Evolutionary conservation across 2,329 filamentous ascomycete species (phyloP), one percentile per base, ranked within the genome.

Genomic region (Ophiocordyceps robertsii): DNA sequence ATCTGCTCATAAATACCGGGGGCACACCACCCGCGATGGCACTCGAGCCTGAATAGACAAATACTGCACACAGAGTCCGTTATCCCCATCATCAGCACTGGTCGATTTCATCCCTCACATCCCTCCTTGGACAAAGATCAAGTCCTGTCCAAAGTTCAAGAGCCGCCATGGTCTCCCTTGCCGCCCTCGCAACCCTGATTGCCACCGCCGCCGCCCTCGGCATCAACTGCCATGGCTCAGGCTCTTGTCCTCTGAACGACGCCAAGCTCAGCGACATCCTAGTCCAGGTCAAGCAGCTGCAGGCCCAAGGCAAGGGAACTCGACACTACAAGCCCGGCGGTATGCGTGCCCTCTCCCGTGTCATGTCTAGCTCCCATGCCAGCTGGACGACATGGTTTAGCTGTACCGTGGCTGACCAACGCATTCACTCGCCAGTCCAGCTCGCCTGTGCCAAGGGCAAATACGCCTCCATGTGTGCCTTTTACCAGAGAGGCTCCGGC

Each of bases 181-280:
- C 41, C 12, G 35, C 44, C 19, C 37, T 51, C 29, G 31, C 45
- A 19, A 30, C 16, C 12, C 16, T 27, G 8, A 39, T 27, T 19
- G 37, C 42, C 29, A 39, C 29, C 21, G 45, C 39, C 35, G 38
- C 46, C 1, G 45, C 48, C 0, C 43, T 46, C 2, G 49, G 48
- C 29, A 49, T 46, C 24, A 47, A 50, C 40, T 51, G 49, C 42
- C 40, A 46, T 29, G 48, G 44, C 32, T 50, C 49, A 6, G 46
- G 41, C 24, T 38, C 27, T 14, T 51, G 49, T 41, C 37, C 10
- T 12, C 24, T 46, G 36, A 50, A 47, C 36, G 29, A 46, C 16
- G 46, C 48, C 21, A 45, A 46, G 16, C n/a, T 47, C n/a, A 29
- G 21, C 4, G 37, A 32, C 37, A 29, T 49, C 31, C 43, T 46